These are phyloP conservation scores for Macrolepiota albuminosa DNA, from an alignment of 768 basidiomycete species.

Conservation along the genomic window DNA sequence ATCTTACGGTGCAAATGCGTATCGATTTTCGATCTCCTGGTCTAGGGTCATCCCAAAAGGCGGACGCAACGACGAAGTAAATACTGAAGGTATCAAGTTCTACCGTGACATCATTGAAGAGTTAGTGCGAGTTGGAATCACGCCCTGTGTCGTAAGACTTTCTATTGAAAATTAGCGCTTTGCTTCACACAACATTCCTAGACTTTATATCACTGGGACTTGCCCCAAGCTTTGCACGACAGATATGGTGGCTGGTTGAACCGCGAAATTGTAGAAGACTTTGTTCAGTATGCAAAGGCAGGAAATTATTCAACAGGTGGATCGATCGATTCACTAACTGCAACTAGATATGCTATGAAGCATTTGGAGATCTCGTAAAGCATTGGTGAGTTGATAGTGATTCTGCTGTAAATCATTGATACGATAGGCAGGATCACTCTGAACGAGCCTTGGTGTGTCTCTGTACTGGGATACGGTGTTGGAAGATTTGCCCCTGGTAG, in stretches of 20 bases:
- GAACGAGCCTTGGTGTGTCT: slow-evolving; percentile 71
- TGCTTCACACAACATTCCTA: slow-evolving; percentile 17
- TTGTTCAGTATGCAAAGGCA: slow-evolving; percentile 52
- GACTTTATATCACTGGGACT: slow-evolving; percentile 77
- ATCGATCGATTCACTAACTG: not conserved
- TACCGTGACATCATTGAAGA: slow-evolving; percentile 67
- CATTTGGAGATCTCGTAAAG: slow-evolving; percentile 71
- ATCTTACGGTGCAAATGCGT: slow-evolving; percentile 61
- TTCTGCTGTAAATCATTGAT: not conserved
- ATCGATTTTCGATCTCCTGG: slow-evolving; percentile 76
- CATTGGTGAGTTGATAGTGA: slow-evolving; percentile 42
- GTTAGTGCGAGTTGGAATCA: slow-evolving; percentile 53
- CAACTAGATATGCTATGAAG: slow-evolving; percentile 55
- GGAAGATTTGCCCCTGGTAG: slow-evolving; percentile 69
- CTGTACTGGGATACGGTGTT: slow-evolving; percentile 58
- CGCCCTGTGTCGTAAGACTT: slow-evolving; percentile 52
- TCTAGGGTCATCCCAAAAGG: slow-evolving; percentile 64
- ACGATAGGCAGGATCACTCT: slow-evolving; percentile 48
- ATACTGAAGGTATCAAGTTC: slow-evolving; percentile 58
- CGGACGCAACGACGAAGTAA: slow-evolving; percentile 58
- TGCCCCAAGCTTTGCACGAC: slow-evolving; percentile 68
- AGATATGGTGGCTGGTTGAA: slow-evolving; percentile 76
- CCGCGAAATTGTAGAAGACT: slow-evolving; percentile 61
- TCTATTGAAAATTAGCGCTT: not conserved
- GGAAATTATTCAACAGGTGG: not conserved